phyloP scores from a whole-genome alignment of 129 eudicot genomes.

The Daucus carota region DH1_v3.0 NC_030381.2:20845001-20845500 shows the following conservation, averaged over 20 bases:
- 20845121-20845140: not conserved
- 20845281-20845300: constrained; percentile 52
- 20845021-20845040: not conserved
- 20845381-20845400: too few species aligned
- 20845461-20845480: too few species aligned
- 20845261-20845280: constrained; percentile 61
- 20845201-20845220: constrained; percentile 48
- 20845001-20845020: not conserved
- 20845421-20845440: too few species aligned
- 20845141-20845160: not conserved
- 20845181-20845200: constrained; percentile 54
- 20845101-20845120: not conserved
- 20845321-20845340: not conserved
- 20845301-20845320: constrained; percentile 53
- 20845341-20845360: not conserved
- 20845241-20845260: constrained; percentile 75
- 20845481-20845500: too few species aligned
- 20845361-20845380: too few species aligned
- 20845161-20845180: not conserved
- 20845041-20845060: not conserved
- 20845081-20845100: constrained; percentile 4
- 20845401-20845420: too few species aligned
- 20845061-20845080: constrained; percentile 8
- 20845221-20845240: constrained; percentile 59
- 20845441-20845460: too few species aligned